These are phyloP conservation scores for Fusarium sp. DNA, from an alignment of 2,329 filamentous ascomycete genomes.

Conservation along the genomic window DNA sequence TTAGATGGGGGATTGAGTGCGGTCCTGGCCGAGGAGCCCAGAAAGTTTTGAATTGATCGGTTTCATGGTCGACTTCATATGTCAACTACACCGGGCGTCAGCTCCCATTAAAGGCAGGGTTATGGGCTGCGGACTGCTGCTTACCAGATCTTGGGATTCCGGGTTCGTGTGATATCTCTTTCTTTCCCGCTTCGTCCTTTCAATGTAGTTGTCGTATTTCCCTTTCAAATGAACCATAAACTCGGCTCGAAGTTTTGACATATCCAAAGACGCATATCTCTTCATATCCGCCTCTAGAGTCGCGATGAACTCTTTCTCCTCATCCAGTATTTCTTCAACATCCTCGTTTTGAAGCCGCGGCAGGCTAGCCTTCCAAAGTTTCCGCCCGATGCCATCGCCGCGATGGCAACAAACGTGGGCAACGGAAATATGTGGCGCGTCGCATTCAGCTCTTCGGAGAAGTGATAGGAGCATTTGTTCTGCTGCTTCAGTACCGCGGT, in stretches of 20 bases:
- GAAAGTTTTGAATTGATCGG: too few relatives aligned
- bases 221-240: not conserved
- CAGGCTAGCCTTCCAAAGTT: accelerated
- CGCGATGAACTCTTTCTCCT: not conserved
- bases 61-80: too few relatives aligned
- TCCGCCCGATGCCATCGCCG: accelerated
- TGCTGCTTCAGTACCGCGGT: not conserved
- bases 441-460: not conserved
- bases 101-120: too few relatives aligned
- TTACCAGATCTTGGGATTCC: not conserved
- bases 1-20: too few relatives aligned
- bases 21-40: too few relatives aligned
- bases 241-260: not conserved
- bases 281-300: not conserved
- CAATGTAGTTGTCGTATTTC: not conserved
- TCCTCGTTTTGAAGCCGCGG: not conserved
- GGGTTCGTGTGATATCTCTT: too few relatives aligned
- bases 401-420: not conserved
- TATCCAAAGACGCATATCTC: not conserved
- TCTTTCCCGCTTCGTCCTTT: not conserved
- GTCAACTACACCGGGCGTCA: too few relatives aligned
- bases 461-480: not conserved
- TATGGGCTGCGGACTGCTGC: not conserved
- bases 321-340: not conserved
- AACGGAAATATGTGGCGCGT: not conserved